These are phyloP conservation scores for Acer yangbiense DNA, from an alignment of 345 rosid species.

Conservation along the genomic window DNA sequence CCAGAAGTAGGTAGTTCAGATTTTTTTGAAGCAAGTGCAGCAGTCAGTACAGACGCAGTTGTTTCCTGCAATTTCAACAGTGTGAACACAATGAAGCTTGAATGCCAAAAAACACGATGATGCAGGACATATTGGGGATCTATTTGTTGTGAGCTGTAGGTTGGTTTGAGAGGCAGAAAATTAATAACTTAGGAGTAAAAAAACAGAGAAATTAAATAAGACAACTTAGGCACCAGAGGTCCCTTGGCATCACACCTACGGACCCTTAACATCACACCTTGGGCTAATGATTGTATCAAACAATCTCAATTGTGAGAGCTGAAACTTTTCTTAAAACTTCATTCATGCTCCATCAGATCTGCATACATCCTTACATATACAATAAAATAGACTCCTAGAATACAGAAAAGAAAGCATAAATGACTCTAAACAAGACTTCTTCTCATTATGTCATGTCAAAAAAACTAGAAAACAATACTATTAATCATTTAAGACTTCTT, in stretches of 20 bases:
- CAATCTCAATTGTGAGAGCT: neutral
- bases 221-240: neutral
- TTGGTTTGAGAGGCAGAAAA: neutral
- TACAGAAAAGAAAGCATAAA: neutral
- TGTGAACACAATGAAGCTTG: neutral
- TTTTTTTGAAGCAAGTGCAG: constrained; percentile 70
- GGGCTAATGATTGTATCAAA: neutral
- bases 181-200: neutral
- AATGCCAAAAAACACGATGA: neutral
- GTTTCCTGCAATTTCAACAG: constrained; percentile 60
- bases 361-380: neutral
- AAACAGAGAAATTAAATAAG: neutral
- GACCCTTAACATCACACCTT: neutral
- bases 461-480: neutral
- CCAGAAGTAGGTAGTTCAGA: constrained; percentile 47
- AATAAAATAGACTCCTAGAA: neutral
- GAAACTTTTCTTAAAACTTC: neutral
- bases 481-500: neutral
- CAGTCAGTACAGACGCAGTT: constrained; percentile 67
- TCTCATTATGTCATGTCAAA: too few species aligned
- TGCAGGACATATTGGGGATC: neutral
- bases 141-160: neutral
- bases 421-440: neutral
- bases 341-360: neutral
- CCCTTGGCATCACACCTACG: neutral